Base-by-base conservation (phyloP, 805 yeast genomes). In the Cyberlindnera americana region DNA sequence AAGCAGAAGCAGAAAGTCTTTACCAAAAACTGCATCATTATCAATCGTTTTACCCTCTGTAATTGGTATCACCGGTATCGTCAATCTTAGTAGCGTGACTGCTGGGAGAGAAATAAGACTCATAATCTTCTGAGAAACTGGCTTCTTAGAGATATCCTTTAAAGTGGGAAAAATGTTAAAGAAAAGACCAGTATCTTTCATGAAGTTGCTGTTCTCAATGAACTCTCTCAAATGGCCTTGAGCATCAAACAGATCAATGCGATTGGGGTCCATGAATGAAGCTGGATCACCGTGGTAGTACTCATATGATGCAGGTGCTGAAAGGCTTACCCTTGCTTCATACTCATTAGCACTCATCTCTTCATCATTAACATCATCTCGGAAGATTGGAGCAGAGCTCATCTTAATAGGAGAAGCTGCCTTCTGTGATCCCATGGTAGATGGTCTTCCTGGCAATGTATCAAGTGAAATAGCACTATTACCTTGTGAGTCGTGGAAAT, bases 1-100 rank as follows among this genome's bases (percentile, higher is more conserved):
- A 13, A 61, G 35, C 11, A 66, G 40, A 3, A 64, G 38, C 2
- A 45, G 8, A 21, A 57, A 41, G 3, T 49, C 56, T 11, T 44
- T 34, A 10, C 42, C 45, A 22, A 57, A 41, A 8, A 56, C 36
- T 4, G 45, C 10, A 29, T 50, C 53, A 25, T 44, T 45, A 9
- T 56, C 49, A n/a, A 48, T 39, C 3, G 43, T 33, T 12, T 52
- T 52, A 27, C 54, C 54, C 32, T 51, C 59, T 10, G 56, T n/a
- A n/a, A n/a, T 57, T 7, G 56, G 35, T n/a, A 56, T 51, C 12
- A 52, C 53, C 16, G 73, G 73, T 26, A 69, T 56, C 11, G 69
- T 60, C 11, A 66, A 29, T 32, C 62, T 55, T 5, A 67, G 45
- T 1, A 62, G 9, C 3, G 66, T 40, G 2, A 65, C 57, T 18